phyloP scores from a whole-genome alignment of 805 yeast species.

The Middelhovenomyces tepae region DNA sequence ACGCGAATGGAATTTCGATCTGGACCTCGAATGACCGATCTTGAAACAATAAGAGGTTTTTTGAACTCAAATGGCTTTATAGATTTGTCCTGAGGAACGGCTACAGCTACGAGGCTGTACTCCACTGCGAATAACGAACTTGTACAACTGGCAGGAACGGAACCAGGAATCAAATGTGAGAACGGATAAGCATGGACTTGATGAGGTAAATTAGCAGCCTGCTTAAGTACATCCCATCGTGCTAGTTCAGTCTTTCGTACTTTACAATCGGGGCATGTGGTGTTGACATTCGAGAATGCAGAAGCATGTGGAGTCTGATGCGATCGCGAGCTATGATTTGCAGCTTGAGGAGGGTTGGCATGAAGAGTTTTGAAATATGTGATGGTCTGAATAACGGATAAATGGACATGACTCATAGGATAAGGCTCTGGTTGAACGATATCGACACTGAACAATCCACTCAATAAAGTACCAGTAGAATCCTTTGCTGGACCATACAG shows the following conservation, averaged over 20 bases:
- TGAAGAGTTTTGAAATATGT: too few relatives aligned
- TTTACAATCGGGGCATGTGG: constrained; percentile 53
- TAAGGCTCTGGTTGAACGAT: constrained; percentile 37
- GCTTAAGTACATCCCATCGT: constrained; percentile 75
- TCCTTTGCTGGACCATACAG: constrained; percentile 72
- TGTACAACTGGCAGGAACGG: constrained; percentile 65
- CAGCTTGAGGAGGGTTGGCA: too few relatives aligned
- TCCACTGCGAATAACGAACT: constrained; percentile 55
- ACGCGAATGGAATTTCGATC: constrained; percentile 82
- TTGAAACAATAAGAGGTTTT: constrained; percentile 61
- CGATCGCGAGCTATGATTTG: too few relatives aligned
- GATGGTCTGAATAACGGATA: constrained; percentile 69
- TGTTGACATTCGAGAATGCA: too few relatives aligned
- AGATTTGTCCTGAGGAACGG: constrained; percentile 20
- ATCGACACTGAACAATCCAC: constrained; percentile 65
- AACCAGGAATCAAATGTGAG: constrained; percentile 80
- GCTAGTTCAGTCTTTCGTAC: constrained; percentile 55
- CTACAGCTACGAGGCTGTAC: constrained; percentile 65
- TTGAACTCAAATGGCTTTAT: constrained; percentile 34
- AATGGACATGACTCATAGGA: constrained; percentile 47
- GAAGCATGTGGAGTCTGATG: too few relatives aligned
- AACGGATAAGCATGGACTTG: constrained; percentile 88
- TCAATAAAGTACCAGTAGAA: constrained; percentile 75
- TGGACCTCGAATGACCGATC: constrained; percentile 73
- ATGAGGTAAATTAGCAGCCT: constrained; percentile 45